Conservation (phyloP, 352 stramenopile species). For the Pythium utonaiense region DNA sequence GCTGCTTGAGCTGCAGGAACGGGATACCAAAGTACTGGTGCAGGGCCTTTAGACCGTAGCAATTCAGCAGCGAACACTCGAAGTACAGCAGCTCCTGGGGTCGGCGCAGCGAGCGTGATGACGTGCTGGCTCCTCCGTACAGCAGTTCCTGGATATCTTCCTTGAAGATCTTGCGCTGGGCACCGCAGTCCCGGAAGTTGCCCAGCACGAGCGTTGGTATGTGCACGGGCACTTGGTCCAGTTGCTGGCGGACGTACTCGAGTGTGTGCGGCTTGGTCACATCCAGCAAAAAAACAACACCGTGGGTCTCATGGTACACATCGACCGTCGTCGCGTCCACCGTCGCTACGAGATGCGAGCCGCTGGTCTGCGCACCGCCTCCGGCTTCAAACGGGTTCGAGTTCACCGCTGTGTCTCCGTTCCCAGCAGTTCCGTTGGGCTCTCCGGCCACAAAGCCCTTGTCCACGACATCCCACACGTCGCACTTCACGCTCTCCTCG, state of each 20-base stretch:
- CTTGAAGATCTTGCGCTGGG: constrained; percentile 81
- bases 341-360: constrained; percentile 54
- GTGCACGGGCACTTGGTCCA: constrained; percentile 66
- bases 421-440: not conserved
- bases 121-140: constrained; percentile 38
- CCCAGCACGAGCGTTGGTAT: constrained; percentile 79
- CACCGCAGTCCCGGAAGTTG: constrained; percentile 73
- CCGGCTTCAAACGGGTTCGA: constrained; percentile 28
- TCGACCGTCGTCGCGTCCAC: constrained; percentile 86
- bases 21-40: constrained; percentile 85
- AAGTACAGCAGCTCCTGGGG: constrained; percentile 77
- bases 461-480: constrained; percentile 91
- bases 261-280: constrained; percentile 76
- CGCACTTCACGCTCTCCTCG: constrained; percentile 87
- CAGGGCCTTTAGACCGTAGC: constrained; percentile 78
- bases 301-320: constrained; percentile 88
- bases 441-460: constrained; percentile 39
- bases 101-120: constrained; percentile 34
- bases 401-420: not conserved
- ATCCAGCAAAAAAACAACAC: constrained; percentile 87
- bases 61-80: constrained; percentile 80
- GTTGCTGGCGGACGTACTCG: constrained; percentile 75
- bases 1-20: constrained; percentile 79
- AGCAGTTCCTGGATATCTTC: constrained; percentile 79
- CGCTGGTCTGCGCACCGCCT: constrained; percentile 18